phyloP scores from a whole-genome alignment of 306 rosid genomes.

The Pterocarpus santalinus region DNA sequence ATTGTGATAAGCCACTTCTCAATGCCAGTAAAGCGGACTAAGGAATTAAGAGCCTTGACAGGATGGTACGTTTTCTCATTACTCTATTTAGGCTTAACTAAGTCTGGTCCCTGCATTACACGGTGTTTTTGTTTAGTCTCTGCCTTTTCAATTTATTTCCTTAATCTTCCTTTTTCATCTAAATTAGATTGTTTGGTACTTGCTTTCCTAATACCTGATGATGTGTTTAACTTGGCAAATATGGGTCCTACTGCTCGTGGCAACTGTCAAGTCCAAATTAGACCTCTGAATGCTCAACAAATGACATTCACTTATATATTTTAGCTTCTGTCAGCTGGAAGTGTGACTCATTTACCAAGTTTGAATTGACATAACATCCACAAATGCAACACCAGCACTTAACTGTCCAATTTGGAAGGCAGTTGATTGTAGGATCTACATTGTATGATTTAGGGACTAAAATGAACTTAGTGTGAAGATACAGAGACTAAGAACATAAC shows the following conservation, averaged over 20 bases:
- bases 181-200: conserved; percentile 31
- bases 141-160: conserved; percentile 17
- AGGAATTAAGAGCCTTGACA: conserved; percentile 80
- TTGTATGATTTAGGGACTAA: background rate
- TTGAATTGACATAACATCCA: background rate
- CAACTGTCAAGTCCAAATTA: conserved; percentile 12
- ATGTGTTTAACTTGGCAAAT: conserved; percentile 15
- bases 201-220: no score
- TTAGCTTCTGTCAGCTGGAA: background rate
- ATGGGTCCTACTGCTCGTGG: background rate
- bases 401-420: background rate
- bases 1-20: conserved; percentile 64
- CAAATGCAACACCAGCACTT: conserved; percentile 3
- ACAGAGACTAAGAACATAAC: background rate
- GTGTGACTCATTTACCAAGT: background rate
- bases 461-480: background rate
- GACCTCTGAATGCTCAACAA: conserved; percentile 14
- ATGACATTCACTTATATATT: conserved; percentile 15
- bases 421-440: conserved; percentile 3
- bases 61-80: conserved; percentile 77
- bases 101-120: conserved; percentile 8
- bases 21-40: conserved; percentile 83
- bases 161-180: background rate
- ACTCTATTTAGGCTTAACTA: conserved; percentile 24
- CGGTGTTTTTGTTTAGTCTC: background rate